phyloP scores from a whole-genome alignment of 2,329 filamentous ascomycete species.

The Calonectria leucothoes region DNA sequence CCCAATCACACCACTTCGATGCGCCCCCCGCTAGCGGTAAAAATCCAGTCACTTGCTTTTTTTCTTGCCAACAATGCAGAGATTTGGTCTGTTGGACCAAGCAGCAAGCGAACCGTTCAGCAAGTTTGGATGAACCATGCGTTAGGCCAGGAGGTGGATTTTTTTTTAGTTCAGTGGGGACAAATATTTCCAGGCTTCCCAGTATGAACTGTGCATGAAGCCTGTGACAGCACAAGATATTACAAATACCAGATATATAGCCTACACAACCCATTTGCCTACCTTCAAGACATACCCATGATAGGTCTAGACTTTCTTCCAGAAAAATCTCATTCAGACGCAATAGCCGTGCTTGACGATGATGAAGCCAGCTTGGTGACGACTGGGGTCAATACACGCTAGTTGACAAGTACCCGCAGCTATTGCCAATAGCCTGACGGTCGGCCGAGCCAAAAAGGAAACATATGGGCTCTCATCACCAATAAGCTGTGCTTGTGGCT shows the following conservation, averaged over 20 bases:
- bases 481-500: neutral
- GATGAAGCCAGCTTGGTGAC: neutral
- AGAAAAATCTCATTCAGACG: neutral
- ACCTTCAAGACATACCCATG: neutral
- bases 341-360: neutral
- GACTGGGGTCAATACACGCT: neutral
- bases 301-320: neutral
- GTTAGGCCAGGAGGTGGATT: neutral
- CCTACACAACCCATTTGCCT: neutral
- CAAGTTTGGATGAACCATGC: neutral
- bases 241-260: neutral
- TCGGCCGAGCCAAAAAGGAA: neutral
- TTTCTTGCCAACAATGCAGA: neutral
- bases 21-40: neutral
- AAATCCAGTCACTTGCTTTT: neutral
- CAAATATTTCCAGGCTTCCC: neutral
- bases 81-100: neutral
- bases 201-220: neutral
- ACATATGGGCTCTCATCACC: neutral
- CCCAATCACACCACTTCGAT: neutral
- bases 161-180: neutral
- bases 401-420: neutral
- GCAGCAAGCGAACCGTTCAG: neutral
- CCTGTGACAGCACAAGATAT: neutral
- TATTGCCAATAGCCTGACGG: neutral